These are phyloP conservation scores for Geosmithia flava DNA, from an alignment of 2,329 filamentous ascomycete genomes.

Conservation along the genomic window DNA sequence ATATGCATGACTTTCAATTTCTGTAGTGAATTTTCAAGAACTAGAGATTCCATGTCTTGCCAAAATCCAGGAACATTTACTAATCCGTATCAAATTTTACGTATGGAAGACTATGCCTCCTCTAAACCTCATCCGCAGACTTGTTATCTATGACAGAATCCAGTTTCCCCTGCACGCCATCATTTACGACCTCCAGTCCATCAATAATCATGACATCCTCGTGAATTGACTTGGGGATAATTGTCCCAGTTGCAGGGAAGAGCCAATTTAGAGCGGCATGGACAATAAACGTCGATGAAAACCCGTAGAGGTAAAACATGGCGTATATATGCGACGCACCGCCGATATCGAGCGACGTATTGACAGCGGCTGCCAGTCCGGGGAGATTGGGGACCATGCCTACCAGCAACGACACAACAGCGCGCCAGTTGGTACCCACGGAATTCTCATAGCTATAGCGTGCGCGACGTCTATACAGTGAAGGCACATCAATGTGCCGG, in stretches of 20 bases:
- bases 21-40: no score
- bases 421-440: constrained; percentile 45
- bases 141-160: no score
- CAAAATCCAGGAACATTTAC: no score
- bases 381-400: constrained; percentile 44
- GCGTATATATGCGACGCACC: constrained; percentile 6
- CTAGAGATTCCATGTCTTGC: no score
- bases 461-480: constrained; percentile 20
- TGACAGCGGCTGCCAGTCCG: constrained; percentile 25
- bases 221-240: constrained; percentile 4
- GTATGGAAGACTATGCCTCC: no score
- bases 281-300: constrained; percentile 2
- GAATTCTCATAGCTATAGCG: constrained; percentile 26
- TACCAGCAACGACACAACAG: constrained; percentile 40
- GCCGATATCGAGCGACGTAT: constrained; percentile 1
- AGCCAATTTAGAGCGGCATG: constrained; percentile 5
- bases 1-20: no score
- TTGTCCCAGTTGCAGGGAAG: constrained; percentile 5
- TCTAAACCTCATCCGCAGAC: no score
- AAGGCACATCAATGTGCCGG: constrained; percentile 31
- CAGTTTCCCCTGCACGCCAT: neutral
- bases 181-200: neutral
- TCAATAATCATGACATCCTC: constrained; percentile 2
- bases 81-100: no score
- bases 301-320: constrained; percentile 8